Evolutionary conservation across 805 yeast genomes (phyloP), one percentile per base, ranked within the genome.

Genomic region (Isabelozyma gotoi): DNA sequence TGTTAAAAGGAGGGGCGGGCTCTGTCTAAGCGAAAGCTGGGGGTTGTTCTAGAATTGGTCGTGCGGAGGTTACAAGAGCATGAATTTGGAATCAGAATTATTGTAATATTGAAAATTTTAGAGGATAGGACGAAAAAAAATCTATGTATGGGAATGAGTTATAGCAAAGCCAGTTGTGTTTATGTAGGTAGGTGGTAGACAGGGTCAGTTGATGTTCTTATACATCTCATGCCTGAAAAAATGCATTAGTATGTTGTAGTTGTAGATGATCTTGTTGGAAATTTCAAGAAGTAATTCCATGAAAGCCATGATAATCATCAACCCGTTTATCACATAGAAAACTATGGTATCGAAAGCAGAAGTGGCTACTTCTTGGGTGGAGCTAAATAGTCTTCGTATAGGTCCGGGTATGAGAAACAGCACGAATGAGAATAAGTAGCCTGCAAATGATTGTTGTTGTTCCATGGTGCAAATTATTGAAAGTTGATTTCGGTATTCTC

Each of bases 161-260:
- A 3, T 24, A n/a, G 5, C n/a, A 24, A 24, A 24, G 12, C 10
- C n/a, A 10, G 2, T 24, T n/a, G 12, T 24, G 29, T 3, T 4
- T n/a, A 24, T 10, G 29, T 4, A 24, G 10, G 29, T 10, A 10
- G 29, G 29, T 10, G 24, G 24, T 20, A 8, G 8, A 24, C 40
- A 24, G 7, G 3, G n/a, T 43, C 41, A 59, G 44, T 59, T 59
- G 14, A 59, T 52, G 35, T 59, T 59, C 33, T 56, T 56, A 44
- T 56, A 56, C 48, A 57, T 53, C 38, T 52, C 52, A 39, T 57
- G 57, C 38, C 52, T 48, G 34, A 57, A 44, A 31, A 57, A 50
- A 17, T 51, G 50, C 14, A 45, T 44, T 5, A 50, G 38, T 20
- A 60, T 45, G 16, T 44, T 37, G 32, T 49, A 41, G 41, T 57